A percentile compares a stretch with the other conserved stretches of the same genome.
Conservation (phyloP, 345 rosid species). For the Excoecaria agallocha region DNA sequence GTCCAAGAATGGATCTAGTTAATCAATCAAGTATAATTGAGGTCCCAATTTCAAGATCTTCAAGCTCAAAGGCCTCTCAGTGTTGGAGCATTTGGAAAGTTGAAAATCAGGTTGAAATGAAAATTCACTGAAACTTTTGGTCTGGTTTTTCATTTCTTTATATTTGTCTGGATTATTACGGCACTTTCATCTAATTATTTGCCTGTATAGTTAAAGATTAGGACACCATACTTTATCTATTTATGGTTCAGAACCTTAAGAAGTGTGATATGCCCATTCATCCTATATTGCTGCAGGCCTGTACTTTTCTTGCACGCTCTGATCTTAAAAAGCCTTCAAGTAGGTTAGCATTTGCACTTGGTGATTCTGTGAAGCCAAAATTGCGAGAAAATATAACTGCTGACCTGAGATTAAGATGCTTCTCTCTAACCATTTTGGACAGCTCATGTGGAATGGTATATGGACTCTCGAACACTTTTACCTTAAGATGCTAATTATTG, state of each 20-base stretch:
- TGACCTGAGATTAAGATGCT: constrained; percentile 77
- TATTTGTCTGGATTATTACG: not conserved
- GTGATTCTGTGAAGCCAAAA: constrained; percentile 88
- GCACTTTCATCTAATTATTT: not conserved
- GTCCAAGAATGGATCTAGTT: constrained; percentile 94
- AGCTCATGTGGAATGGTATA: constrained; percentile 92
- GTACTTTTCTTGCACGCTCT: constrained; percentile 90
- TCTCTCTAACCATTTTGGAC: constrained; percentile 83
- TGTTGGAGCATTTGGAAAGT: constrained; percentile 99
- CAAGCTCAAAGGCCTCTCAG: constrained; percentile 68
- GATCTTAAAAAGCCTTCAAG: constrained; percentile 82
- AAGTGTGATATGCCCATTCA: constrained; percentile 13
- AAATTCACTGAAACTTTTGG: constrained; percentile 13
- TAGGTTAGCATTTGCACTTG: constrained; percentile 72
- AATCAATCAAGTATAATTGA: constrained; percentile 78
- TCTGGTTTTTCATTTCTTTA: not conserved
- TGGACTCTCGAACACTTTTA: constrained; percentile 14
- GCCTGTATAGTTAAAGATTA: not conserved
- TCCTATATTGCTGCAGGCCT: constrained; percentile 59
- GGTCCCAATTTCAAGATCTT: constrained; percentile 72
- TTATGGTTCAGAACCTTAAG: not conserved
- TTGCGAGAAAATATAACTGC: constrained; percentile 75
- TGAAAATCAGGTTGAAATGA: constrained; percentile 81
- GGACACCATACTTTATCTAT: not conserved
- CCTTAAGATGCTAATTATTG: not conserved